Conservation (phyloP, 805 yeast species). For the Candida incommunis region DNA sequence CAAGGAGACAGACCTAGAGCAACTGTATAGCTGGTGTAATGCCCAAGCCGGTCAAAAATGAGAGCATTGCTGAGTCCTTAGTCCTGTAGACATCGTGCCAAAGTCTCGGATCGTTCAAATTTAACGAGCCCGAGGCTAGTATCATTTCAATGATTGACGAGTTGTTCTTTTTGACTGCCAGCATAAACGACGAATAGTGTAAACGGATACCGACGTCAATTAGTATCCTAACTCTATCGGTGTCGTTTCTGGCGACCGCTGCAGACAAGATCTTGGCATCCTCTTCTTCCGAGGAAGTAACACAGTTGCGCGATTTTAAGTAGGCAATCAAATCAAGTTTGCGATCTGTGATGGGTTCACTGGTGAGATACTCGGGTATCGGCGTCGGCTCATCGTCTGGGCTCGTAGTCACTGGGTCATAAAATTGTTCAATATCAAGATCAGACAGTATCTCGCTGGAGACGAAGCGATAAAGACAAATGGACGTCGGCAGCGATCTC, state of each 20-base stretch:
- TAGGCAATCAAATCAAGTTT: constrained; percentile 8
- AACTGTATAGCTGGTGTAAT: background rate
- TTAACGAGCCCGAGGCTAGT: background rate
- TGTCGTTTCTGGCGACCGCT: constrained; percentile 1
- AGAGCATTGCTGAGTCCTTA: background rate
- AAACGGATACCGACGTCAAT: constrained; percentile 2
- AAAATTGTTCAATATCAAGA: constrained; percentile 61
- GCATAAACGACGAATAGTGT: constrained; percentile 3
- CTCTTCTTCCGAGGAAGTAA: constrained; percentile 4
- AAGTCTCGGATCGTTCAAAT: background rate
- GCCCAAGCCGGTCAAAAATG: background rate
- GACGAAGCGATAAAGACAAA: constrained; percentile 14
- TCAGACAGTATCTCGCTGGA: constrained; percentile 13
- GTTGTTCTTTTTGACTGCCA: constrained; percentile 5
- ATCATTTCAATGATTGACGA: constrained; percentile 8
- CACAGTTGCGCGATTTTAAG: constrained; percentile 11
- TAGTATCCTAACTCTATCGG: background rate
- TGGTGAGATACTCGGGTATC: constrained; percentile 4
- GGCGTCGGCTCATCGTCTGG: constrained; percentile 36
- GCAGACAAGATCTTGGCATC: constrained; percentile 4
- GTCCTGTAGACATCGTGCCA: background rate
- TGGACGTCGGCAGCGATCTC: constrained; percentile 9
- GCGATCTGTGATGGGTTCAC: constrained; percentile 15
- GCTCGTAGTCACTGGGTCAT: constrained; percentile 79
- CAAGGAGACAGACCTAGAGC: background rate